Percentiles rank a stretch among this genome's conserved stretches.
phyloP scores from a whole-genome alignment of 2,329 filamentous ascomycete species.

The Neofusicoccum ribis region DNA sequence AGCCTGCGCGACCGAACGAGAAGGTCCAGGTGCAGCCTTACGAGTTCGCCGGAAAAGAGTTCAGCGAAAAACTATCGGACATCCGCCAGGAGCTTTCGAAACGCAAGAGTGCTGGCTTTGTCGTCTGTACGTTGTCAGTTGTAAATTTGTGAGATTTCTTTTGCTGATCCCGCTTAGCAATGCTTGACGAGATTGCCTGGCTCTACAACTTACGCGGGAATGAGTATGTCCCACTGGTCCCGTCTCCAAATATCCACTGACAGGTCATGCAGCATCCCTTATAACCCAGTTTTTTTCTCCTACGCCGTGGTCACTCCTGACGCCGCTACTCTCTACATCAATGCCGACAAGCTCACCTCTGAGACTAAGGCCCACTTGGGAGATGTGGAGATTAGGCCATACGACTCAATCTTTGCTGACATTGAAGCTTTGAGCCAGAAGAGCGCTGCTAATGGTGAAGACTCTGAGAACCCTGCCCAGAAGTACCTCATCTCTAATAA shows the following conservation, averaged over 20 bases:
- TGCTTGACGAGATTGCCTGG: constrained; percentile 97
- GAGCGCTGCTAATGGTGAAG: constrained; percentile 34
- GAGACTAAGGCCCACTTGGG: constrained; percentile 70
- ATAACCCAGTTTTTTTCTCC: constrained; percentile 98
- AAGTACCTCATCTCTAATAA: constrained; percentile 87
- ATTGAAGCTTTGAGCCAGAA: constrained; percentile 62
- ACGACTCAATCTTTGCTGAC: constrained; percentile 77
- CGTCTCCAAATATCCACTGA: neutral
- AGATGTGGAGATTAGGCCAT: constrained; percentile 74
- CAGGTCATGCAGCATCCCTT: constrained; percentile 66
- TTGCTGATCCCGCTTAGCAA: constrained; percentile 48
- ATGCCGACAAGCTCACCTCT: constrained; percentile 72
- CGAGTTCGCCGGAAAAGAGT: constrained; percentile 78
- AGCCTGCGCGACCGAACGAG: constrained; percentile 74
- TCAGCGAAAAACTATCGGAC: constrained; percentile 78
- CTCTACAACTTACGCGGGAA: constrained; percentile 95
- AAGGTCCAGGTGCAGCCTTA: constrained; percentile 70
- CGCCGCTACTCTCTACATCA: constrained; percentile 78
- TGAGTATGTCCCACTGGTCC: constrained; percentile 55
- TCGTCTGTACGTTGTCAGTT: constrained; percentile 61
- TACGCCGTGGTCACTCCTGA: constrained; percentile 84
- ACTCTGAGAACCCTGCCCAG: constrained; percentile 42
- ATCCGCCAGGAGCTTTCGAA: constrained; percentile 89
- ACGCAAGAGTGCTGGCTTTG: constrained; percentile 82
- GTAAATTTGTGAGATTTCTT: neutral